These are phyloP conservation scores for Pyricularia pennisetigena DNA, from an alignment of 2,329 filamentous ascomycete genomes.

Conservation along the genomic window DNA sequence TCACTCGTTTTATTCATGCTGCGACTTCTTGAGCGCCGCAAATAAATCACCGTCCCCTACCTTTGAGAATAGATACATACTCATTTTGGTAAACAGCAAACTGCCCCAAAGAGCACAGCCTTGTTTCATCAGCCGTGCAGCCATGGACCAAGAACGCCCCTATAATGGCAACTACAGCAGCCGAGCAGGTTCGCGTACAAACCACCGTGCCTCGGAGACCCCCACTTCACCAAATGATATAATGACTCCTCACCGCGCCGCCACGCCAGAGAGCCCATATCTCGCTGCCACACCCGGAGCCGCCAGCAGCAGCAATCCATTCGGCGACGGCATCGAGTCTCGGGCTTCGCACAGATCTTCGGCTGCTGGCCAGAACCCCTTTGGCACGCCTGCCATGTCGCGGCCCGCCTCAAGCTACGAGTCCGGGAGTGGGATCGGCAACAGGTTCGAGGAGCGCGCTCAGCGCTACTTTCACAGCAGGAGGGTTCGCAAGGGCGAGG, in stretches of 20 bases:
- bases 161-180: neutral
- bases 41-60: neutral
- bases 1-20: neutral
- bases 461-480: conserved; percentile 64
- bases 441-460: conserved; percentile 24
- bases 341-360: conserved; percentile 22
- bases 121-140: neutral
- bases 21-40: neutral
- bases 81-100: neutral
- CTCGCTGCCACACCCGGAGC: neutral
- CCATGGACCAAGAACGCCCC: neutral
- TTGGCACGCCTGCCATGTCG: conserved; percentile 33
- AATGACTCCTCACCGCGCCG: neutral
- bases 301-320: conserved; percentile 21
- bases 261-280: neutral
- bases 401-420: conserved; percentile 37
- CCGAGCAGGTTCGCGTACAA: neutral
- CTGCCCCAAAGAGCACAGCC: neutral
- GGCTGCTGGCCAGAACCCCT: conserved; percentile 27
- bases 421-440: conserved; percentile 22
- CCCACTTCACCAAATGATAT: neutral
- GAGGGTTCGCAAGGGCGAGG: conserved; percentile 59
- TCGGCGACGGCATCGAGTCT: conserved; percentile 27
- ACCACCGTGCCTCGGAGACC: neutral
- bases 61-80: neutral